A percentile compares a stretch with the other conserved stretches of the same genome.
Evolutionary conservation across 208 protist genomes (phyloP).

Genomic region (Crithidia brevicula): DNA sequence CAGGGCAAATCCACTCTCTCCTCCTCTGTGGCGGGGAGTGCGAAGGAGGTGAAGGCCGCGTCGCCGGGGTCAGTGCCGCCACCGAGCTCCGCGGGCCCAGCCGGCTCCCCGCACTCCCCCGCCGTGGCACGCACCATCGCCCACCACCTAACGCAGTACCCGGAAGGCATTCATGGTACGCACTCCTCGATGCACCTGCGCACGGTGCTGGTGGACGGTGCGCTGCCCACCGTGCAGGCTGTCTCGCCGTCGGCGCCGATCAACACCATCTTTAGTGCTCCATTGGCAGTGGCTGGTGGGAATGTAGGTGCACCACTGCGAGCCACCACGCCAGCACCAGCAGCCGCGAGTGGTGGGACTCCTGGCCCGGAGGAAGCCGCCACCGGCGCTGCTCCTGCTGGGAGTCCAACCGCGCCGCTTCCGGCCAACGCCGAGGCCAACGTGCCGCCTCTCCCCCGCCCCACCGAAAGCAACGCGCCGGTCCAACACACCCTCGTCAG

Average conservation of each 20-base stretch:
- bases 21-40: neutral
- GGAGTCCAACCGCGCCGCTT: neutral
- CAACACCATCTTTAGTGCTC: slow-evolving; percentile 1
- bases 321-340: neutral
- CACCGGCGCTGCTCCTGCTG: neutral
- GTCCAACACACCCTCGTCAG: slow-evolving; percentile 77
- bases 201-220: slow-evolving; percentile 48
- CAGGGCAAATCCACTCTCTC: slow-evolving; percentile 1
- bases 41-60: neutral
- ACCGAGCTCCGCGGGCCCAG: slow-evolving; percentile 7
- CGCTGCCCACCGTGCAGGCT: slow-evolving; percentile 26
- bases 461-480: slow-evolving; percentile 38
- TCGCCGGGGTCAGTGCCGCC: neutral
- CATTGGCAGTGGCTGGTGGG: slow-evolving; percentile 11
- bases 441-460: slow-evolving; percentile 35
- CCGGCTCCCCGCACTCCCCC: slow-evolving; percentile 18
- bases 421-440: slow-evolving; percentile 28
- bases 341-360: neutral
- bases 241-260: slow-evolving; percentile 10
- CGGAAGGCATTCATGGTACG: slow-evolving; percentile 71
- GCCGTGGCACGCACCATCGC: slow-evolving; percentile 29
- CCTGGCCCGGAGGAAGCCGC: neutral
- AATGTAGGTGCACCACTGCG: neutral
- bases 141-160: slow-evolving; percentile 61
- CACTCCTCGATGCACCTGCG: slow-evolving; percentile 57